A percentile compares a stretch with the other conserved stretches of the same genome.
Conservation (phyloP, 1,284 basidiomycete genomes). For the Bjerkandera adusta region DNA sequence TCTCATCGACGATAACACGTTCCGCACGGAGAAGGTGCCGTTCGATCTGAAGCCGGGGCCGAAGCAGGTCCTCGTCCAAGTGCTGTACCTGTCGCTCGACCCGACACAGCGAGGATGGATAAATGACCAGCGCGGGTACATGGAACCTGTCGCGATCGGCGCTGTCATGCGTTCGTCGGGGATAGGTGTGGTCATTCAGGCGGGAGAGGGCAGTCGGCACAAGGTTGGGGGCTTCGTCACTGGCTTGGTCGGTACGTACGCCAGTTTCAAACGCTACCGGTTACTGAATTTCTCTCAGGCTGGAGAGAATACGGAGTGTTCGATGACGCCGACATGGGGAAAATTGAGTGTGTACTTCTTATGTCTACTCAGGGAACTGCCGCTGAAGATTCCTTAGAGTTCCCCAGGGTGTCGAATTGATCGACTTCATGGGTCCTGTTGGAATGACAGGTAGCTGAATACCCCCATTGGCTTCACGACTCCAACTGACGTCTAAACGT, state of each 20-base stretch:
- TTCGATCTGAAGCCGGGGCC: conserved; percentile 53
- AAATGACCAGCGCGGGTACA: conserved; percentile 64
- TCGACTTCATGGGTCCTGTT: conserved; percentile 80
- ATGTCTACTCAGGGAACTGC: neutral
- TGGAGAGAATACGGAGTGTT: conserved; percentile 79
- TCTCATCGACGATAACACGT: conserved; percentile 68
- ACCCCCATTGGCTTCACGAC: neutral
- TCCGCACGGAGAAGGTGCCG: conserved; percentile 58
- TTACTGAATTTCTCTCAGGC: conserved; percentile 41
- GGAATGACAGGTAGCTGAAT: conserved; percentile 59
- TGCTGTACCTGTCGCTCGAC: conserved; percentile 77
- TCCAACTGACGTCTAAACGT: neutral
- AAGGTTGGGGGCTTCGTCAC: conserved; percentile 66
- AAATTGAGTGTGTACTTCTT: conserved; percentile 44
- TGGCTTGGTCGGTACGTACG: conserved; percentile 51
- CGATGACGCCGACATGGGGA: conserved; percentile 50
- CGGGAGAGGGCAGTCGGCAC: conserved; percentile 51
- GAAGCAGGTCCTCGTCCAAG: conserved; percentile 67
- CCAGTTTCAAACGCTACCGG: conserved; percentile 10
- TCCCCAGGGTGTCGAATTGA: conserved; percentile 49
- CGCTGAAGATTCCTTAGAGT: conserved; percentile 36
- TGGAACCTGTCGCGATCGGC: conserved; percentile 77
- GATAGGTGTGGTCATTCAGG: conserved; percentile 67
- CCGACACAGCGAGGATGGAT: conserved; percentile 88
- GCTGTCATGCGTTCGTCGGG: conserved; percentile 79